A percentile compares a stretch with the other conserved stretches of the same genome.
Conservation (phyloP, 73 alveolate species). For the Blepharisma stoltei region DNA sequence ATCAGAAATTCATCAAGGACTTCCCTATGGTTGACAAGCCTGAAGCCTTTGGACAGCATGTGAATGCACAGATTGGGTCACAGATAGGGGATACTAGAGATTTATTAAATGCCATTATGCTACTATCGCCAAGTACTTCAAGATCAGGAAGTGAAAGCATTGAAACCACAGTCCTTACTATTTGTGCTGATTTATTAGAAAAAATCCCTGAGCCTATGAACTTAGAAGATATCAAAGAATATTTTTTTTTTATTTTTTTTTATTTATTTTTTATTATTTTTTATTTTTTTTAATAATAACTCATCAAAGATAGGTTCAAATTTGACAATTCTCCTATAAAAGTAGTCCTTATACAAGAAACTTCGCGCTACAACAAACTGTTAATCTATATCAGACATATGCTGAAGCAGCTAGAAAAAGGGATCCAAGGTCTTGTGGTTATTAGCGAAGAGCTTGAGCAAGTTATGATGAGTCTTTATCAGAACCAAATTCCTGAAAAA, state of each 20-base stretch:
- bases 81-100: slow-evolving; percentile 91
- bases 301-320: slow-evolving; percentile 74
- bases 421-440: slow-evolving; percentile 95
- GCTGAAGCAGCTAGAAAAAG: slow-evolving; percentile 89
- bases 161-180: slow-evolving; percentile 79
- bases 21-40: slow-evolving; percentile 68
- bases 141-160: slow-evolving; percentile 85
- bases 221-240: slow-evolving; percentile 84
- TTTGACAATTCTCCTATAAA: slow-evolving; percentile 94
- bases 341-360: slow-evolving; percentile 97
- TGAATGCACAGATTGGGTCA: slow-evolving; percentile 97
- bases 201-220: slow-evolving; percentile 91
- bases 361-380: slow-evolving; percentile 90
- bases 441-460: slow-evolving; percentile 95
- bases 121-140: slow-evolving; percentile 83
- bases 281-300: slow-evolving; percentile 16
- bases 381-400: slow-evolving; percentile 71
- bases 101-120: slow-evolving; percentile 82
- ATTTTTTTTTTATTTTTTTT: no score
- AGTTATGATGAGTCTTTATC: slow-evolving; percentile 88
- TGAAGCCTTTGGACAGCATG: slow-evolving; percentile 95
- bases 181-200: slow-evolving; percentile 73
- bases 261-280: no score
- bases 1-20: slow-evolving; percentile 5
- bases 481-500: slow-evolving; percentile 86